These are phyloP conservation scores for Pseudopediastrum boryanum DNA, from an alignment of 139 green algal genomes.

Conservation along the genomic window DNA sequence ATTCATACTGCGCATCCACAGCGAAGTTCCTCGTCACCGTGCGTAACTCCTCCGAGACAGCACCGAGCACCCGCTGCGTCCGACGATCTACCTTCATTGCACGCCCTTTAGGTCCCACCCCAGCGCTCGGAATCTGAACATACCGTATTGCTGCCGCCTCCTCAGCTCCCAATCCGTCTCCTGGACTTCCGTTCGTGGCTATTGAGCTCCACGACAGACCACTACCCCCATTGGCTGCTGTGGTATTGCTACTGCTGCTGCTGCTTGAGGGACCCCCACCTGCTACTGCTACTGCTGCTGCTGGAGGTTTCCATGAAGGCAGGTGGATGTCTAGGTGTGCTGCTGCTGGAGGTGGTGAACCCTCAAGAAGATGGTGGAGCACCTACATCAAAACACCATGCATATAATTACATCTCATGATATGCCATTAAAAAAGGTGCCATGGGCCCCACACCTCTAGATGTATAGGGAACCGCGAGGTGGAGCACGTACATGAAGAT, in stretches of 20 bases:
- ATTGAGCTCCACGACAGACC: constrained; percentile 27
- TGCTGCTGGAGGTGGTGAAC: constrained; percentile 51
- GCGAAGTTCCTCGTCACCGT: constrained; percentile 41
- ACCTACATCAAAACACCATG: too few species aligned
- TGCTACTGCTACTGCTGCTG: constrained; percentile 13
- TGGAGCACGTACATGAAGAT: too few species aligned
- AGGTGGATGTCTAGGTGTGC: background rate
- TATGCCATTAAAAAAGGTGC: background rate
- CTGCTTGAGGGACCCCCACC: too few species aligned
- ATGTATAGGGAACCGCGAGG: too few species aligned
- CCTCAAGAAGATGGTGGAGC: constrained; percentile 77
- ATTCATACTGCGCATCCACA: constrained; percentile 70
- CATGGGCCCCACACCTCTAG: too few species aligned
- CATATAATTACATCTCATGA: background rate
- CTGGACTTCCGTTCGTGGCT: constrained; percentile 25
- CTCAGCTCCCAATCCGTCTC: background rate
- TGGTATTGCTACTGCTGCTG: background rate
- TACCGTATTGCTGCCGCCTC: background rate
- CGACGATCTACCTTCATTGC: constrained; percentile 36
- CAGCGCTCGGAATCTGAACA: background rate
- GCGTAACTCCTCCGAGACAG: constrained; percentile 35
- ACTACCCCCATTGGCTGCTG: background rate
- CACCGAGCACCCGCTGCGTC: constrained; percentile 46
- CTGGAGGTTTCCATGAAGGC: background rate
- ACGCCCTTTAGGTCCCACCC: background rate